phyloP scores from a whole-genome alignment of 2,329 filamentous ascomycete genomes.

The Penicillium sp. region DNA sequence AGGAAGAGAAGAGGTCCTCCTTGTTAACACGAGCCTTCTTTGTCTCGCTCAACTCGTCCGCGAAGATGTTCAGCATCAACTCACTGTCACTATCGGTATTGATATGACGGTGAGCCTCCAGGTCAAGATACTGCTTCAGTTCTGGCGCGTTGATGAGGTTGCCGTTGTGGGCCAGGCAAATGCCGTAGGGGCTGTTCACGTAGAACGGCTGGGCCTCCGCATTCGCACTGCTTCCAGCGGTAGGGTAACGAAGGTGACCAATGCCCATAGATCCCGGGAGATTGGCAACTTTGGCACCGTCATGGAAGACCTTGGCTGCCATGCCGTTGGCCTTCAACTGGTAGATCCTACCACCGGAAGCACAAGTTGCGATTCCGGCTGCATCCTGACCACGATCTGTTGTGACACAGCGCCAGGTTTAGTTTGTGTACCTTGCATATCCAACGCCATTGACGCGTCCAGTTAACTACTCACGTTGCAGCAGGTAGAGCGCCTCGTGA shows the following conservation, averaged over 20 bases:
- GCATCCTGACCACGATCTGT: slow-evolving; percentile 75
- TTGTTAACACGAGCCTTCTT: slow-evolving; percentile 74
- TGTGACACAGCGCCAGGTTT: slow-evolving; percentile 18
- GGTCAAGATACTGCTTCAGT: slow-evolving; percentile 65
- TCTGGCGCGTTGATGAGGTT: slow-evolving; percentile 77
- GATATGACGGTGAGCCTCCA: slow-evolving; percentile 75
- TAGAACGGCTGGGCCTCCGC: slow-evolving; percentile 91
- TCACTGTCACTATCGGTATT: slow-evolving; percentile 89
- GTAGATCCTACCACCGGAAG: slow-evolving; percentile 70
- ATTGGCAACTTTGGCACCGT: slow-evolving; percentile 66
- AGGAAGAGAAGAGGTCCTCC: slow-evolving; percentile 67
- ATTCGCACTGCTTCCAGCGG: slow-evolving; percentile 74
- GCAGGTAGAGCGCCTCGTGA: slow-evolving; percentile 65
- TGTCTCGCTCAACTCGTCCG: slow-evolving; percentile 71
- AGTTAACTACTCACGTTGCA: slow-evolving; percentile 47
- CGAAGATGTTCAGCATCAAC: slow-evolving; percentile 82
- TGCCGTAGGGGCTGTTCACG: slow-evolving; percentile 78
- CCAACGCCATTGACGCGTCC: neutral
- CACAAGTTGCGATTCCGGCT: slow-evolving; percentile 72
- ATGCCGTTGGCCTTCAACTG: slow-evolving; percentile 89
- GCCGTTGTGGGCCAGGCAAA: slow-evolving; percentile 77
- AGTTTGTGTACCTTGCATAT: slow-evolving; percentile 1
- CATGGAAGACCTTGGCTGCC: slow-evolving; percentile 76
- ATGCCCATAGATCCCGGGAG: slow-evolving; percentile 83
- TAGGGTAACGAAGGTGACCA: slow-evolving; percentile 82